A percentile compares a stretch with the other conserved stretches of the same genome.
Evolutionary conservation across 768 basidiomycete genomes (phyloP).

Genomic region (Phaffia tasmanica): DNA sequence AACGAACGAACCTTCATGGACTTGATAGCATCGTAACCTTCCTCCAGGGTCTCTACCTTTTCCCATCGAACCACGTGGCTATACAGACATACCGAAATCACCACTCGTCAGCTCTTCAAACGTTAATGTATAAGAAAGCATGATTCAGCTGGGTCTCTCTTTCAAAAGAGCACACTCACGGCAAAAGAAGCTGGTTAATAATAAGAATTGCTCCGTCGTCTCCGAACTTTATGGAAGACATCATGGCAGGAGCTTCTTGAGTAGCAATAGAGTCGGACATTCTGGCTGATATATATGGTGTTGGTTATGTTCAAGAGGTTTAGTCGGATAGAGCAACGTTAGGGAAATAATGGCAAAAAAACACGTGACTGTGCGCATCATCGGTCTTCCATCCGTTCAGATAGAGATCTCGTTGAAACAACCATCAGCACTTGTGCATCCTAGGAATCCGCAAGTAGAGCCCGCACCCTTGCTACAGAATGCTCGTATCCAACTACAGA

Average conservation of each 20-base stretch:
- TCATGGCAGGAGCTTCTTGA: conserved; percentile 32
- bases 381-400: too few species aligned
- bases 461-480: too few species aligned
- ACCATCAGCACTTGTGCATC: too few species aligned
- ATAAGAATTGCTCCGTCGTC: conserved; percentile 59
- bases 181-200: conserved; percentile 77
- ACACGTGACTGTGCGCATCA: too few species aligned
- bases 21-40: conserved; percentile 89
- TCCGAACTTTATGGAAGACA: conserved; percentile 38
- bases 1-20: conserved; percentile 64
- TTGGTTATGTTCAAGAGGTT: too few species aligned
- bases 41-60: conserved; percentile 54
- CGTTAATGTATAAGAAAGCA: neutral
- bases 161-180: conserved; percentile 36
- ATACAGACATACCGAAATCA: conserved; percentile 28
- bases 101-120: neutral
- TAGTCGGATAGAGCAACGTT: too few species aligned
- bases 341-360: too few species aligned
- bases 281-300: too few species aligned
- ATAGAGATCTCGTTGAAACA: too few species aligned
- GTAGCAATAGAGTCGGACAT: too few species aligned
- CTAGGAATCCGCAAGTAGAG: too few species aligned
- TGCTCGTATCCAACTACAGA: conserved; percentile 2
- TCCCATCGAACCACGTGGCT: conserved; percentile 39
- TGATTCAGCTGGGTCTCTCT: too few species aligned